Conservation (phyloP, 805 yeast species). For the Candida suzukii region DNA sequence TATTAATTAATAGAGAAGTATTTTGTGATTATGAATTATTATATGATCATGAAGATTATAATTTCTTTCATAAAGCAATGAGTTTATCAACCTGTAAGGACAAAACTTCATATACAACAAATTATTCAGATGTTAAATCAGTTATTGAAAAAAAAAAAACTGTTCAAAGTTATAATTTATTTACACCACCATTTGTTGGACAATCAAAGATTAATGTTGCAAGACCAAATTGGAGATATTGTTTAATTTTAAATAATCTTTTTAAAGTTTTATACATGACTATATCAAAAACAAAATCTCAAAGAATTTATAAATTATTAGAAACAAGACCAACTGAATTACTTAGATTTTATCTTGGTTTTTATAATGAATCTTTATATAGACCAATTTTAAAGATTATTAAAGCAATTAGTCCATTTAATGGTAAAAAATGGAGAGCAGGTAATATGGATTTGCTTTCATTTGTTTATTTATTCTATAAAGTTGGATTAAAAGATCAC, state of each 20-base stretch:
- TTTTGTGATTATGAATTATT: constrained; percentile 25
- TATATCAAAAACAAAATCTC: constrained; percentile 56
- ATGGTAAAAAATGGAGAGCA: constrained; percentile 91
- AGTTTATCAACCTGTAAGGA: constrained; percentile 7
- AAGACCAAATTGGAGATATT: constrained; percentile 31
- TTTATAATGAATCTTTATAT: constrained; percentile 58
- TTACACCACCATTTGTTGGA: constrained; percentile 22
- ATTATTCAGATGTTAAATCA: constrained; percentile 3
- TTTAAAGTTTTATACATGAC: constrained; percentile 51
- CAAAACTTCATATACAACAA: constrained; percentile 8
- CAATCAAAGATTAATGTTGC: constrained; percentile 14
- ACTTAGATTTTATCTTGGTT: constrained; percentile 47
- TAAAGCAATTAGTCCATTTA: constrained; percentile 79
- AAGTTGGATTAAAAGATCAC: constrained; percentile 66
- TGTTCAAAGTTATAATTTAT: constrained; percentile 7
- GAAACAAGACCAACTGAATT: constrained; percentile 59
- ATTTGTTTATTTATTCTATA: constrained; percentile 71
- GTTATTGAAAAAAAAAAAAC: not conserved
- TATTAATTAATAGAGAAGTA: constrained; percentile 22
- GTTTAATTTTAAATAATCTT: constrained; percentile 42
- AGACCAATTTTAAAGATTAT: constrained; percentile 66
- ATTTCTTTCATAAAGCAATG: constrained; percentile 16
- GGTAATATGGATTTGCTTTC: constrained; percentile 91
- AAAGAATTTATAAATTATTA: constrained; percentile 58
- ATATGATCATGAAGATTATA: constrained; percentile 18